Percentiles rank a stretch among this genome's conserved stretches.
These are phyloP conservation scores for Raffaelea albimanens DNA, from an alignment of 2,329 filamentous ascomycete genomes.

Conservation along the genomic window DNA sequence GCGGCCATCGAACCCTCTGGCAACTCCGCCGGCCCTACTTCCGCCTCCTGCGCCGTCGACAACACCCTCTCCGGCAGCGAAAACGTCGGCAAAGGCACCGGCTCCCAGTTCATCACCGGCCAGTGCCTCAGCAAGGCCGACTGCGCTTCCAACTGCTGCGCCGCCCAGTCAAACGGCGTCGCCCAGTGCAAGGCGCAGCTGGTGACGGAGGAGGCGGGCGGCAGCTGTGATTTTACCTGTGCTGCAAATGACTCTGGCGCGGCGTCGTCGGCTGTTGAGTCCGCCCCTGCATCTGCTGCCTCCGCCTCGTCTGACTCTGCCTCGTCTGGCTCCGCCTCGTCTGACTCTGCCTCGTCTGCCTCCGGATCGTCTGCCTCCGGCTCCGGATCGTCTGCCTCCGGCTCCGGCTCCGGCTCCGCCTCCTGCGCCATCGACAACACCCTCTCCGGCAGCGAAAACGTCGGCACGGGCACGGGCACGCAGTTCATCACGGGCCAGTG, in stretches of 20 bases:
- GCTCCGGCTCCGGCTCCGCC: not conserved
- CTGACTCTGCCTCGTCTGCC: too few species aligned
- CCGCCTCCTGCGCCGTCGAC: conserved; percentile 16
- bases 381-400: too few species aligned
- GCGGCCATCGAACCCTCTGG: not conserved
- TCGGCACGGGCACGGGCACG: conserved; percentile 16
- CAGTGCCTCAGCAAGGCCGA: conserved; percentile 19
- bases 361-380: too few species aligned
- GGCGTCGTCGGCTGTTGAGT: not conserved
- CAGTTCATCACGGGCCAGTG: conserved; percentile 23
- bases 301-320: not conserved
- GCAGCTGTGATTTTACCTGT: conserved; percentile 11
- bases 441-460: conserved; percentile 22
- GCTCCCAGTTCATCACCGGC: conserved; percentile 20
- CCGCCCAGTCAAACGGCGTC: conserved; percentile 10
- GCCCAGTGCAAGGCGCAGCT: conserved; percentile 11
- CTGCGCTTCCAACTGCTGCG: conserved; percentile 21
- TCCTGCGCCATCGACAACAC: conserved; percentile 18
- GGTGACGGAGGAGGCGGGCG: conserved; percentile 7
- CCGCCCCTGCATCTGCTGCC: not conserved
- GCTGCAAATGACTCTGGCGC: not conserved
- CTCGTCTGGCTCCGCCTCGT: not conserved
- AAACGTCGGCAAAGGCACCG: conserved; percentile 18
- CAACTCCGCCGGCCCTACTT: not conserved
- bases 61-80: conserved; percentile 22